Conservation (phyloP, 345 rosid genomes). For the Ricinus communis region DNA sequence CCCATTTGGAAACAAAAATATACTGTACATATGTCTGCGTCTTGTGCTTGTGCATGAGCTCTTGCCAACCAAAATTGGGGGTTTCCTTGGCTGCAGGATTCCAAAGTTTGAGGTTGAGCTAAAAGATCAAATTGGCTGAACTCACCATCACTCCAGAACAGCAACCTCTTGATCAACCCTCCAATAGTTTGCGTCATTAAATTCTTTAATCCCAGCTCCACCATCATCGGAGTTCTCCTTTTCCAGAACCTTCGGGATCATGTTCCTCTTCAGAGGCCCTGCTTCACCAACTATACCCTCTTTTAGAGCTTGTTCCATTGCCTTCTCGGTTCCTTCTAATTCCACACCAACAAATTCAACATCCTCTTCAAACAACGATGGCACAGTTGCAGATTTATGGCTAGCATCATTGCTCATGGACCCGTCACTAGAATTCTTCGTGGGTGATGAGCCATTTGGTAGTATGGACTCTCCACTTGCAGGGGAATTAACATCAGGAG, state of each 20-base stretch:
- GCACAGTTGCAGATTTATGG: constrained; percentile 43
- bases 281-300: constrained; percentile 97
- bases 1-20: constrained; percentile 42
- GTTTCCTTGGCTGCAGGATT: constrained; percentile 7
- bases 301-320: constrained; percentile 90
- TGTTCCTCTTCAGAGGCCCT: constrained; percentile 71
- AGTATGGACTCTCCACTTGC: constrained; percentile 42
- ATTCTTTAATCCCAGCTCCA: constrained; percentile 67
- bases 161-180: constrained; percentile 87
- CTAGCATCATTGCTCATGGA: constrained; percentile 38
- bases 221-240: constrained; percentile 54
- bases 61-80: constrained; percentile 26
- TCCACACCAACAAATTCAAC: constrained; percentile 95
- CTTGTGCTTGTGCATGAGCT: constrained; percentile 8
- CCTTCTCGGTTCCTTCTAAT: constrained; percentile 84
- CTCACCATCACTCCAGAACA: constrained; percentile 58
- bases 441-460: constrained; percentile 56
- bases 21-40: constrained; percentile 46
- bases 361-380: constrained; percentile 90
- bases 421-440: constrained; percentile 42
- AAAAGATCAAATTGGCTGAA: constrained; percentile 6
- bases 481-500: constrained; percentile 33
- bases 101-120: constrained; percentile 16
- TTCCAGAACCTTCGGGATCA: constrained; percentile 46
- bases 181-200: constrained; percentile 93